Conservation (phyloP, 2,329 filamentous ascomycete species). For the Stagonosporopsis chrysanthemi region DNA sequence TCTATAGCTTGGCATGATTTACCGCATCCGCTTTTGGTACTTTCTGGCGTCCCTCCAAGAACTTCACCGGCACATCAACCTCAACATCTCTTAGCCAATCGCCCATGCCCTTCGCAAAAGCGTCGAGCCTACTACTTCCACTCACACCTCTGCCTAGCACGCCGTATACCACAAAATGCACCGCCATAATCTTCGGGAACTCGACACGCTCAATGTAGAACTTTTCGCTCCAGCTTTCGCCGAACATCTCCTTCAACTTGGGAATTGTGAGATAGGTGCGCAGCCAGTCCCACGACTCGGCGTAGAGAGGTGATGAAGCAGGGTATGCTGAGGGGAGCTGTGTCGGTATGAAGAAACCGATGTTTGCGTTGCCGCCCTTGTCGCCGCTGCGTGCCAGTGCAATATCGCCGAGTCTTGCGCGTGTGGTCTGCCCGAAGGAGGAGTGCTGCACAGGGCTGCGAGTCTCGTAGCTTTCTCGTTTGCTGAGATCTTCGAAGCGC, state of each 20-base stretch:
- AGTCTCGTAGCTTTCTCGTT: constrained; percentile 40
- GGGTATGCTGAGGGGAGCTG: constrained; percentile 37
- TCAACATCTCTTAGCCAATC: constrained; percentile 58
- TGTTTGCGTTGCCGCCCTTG: constrained; percentile 47
- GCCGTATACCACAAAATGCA: constrained; percentile 51
- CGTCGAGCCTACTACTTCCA: constrained; percentile 57
- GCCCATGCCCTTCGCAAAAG: constrained; percentile 61
- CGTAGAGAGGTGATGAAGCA: constrained; percentile 32
- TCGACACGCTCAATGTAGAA: constrained; percentile 44
- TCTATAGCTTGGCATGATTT: neutral
- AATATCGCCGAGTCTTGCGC: constrained; percentile 51
- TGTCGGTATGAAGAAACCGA: constrained; percentile 49
- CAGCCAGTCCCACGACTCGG: constrained; percentile 44
- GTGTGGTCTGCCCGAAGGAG: constrained; percentile 32
- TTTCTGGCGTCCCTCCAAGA: constrained; percentile 32
- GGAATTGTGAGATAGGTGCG: constrained; percentile 36
- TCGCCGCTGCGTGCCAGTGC: constrained; percentile 54
- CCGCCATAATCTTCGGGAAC: constrained; percentile 39
- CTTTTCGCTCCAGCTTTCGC: constrained; percentile 32
- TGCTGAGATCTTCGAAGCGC: constrained; percentile 23
- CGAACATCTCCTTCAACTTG: constrained; percentile 39
- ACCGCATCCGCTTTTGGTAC: neutral
- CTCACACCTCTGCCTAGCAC: constrained; percentile 54
- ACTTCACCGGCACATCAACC: constrained; percentile 51
- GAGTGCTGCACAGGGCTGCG: constrained; percentile 42